A percentile compares a stretch with the other conserved stretches of the same genome.
These are phyloP conservation scores for Penicillium sp. DNA, from an alignment of 2,329 filamentous ascomycete species.

Conservation along the genomic window DNA sequence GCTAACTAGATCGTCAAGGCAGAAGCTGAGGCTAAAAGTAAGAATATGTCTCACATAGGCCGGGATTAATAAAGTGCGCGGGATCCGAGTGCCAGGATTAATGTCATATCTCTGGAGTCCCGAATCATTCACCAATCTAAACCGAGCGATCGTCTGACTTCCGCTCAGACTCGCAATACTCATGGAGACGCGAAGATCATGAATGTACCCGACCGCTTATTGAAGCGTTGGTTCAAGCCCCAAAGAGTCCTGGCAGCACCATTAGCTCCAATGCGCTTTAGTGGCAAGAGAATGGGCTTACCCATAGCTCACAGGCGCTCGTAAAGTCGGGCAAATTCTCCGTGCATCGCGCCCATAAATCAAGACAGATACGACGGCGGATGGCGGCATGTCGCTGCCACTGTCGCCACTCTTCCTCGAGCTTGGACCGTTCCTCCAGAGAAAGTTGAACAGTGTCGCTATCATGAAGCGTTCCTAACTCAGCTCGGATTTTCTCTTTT, in stretches of 20 bases:
- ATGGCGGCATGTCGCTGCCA: slow-evolving; percentile 40
- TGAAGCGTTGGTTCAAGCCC: slow-evolving; percentile 35
- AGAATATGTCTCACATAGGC: not conserved
- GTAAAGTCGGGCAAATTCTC: slow-evolving; percentile 47
- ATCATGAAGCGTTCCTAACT: slow-evolving; percentile 40
- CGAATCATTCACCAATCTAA: not conserved
- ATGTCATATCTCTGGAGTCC: too few relatives aligned
- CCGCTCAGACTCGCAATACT: slow-evolving; percentile 15
- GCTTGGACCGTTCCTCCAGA: slow-evolving; percentile 44
- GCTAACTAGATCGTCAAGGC: not conserved
- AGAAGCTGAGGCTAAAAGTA: not conserved
- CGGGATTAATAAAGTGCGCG: not conserved
- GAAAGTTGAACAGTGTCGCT: slow-evolving; percentile 43
- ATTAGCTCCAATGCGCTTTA: not conserved
- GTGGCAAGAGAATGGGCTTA: slow-evolving; percentile 17
- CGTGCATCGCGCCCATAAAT: slow-evolving; percentile 49
- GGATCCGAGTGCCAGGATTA: not conserved
- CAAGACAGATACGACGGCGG: slow-evolving; percentile 47
- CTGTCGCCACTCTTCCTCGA: slow-evolving; percentile 45
- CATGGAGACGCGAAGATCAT: slow-evolving; percentile 17
- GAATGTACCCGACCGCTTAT: slow-evolving; percentile 13
- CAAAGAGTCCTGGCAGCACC: slow-evolving; percentile 30
- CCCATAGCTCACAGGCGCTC: slow-evolving; percentile 49
- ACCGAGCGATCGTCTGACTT: not conserved
- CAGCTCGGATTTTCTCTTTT: slow-evolving; percentile 37